Evolutionary conservation across 768 basidiomycete species (phyloP).

Genomic region (Psilocybe tampanensis): DNA sequence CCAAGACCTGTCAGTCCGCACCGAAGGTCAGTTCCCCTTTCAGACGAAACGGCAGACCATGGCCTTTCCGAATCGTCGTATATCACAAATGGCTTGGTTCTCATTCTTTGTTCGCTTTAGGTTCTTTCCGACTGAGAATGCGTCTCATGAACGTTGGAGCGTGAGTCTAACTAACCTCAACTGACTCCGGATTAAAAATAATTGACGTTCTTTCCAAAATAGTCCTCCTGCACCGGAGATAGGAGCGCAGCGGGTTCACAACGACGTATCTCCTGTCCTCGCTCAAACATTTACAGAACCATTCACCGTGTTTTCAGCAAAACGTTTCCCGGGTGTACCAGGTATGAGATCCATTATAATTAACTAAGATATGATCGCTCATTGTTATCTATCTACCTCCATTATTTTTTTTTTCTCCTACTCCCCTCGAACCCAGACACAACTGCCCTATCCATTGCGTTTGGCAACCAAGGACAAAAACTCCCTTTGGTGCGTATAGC

Average conservation of each 20-base stretch:
- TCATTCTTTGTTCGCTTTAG: slow-evolving; percentile 37
- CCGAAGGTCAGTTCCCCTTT: slow-evolving; percentile 63
- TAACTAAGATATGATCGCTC: slow-evolving; percentile 15
- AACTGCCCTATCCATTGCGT: slow-evolving; percentile 86
- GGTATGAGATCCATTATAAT: slow-evolving; percentile 46
- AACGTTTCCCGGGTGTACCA: slow-evolving; percentile 93
- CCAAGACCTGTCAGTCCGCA: slow-evolving; percentile 91
- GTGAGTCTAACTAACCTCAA: slow-evolving; percentile 58
- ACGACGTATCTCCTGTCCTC: slow-evolving; percentile 70
- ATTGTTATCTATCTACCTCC: neutral
- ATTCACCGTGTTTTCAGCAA: slow-evolving; percentile 89
- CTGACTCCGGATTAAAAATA: slow-evolving; percentile 8
- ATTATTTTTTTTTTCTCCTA: neutral
- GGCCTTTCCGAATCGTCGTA: neutral
- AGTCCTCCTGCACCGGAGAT: slow-evolving; percentile 76
- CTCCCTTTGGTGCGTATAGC: slow-evolving; percentile 77
- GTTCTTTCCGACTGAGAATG: slow-evolving; percentile 83
- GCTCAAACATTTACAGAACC: slow-evolving; percentile 83
- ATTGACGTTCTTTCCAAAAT: slow-evolving; percentile 16
- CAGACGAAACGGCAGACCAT: neutral
- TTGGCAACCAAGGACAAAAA: slow-evolving; percentile 90
- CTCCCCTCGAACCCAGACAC: slow-evolving; percentile 55
- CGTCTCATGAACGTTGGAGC: slow-evolving; percentile 89
- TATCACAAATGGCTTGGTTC: slow-evolving; percentile 3
- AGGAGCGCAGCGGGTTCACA: slow-evolving; percentile 67